Percentiles rank a stretch among this genome's conserved stretches.
phyloP scores from a whole-genome alignment of 495 filamentous ascomycete genomes.

The Trichoderma erinaceum region DNA sequence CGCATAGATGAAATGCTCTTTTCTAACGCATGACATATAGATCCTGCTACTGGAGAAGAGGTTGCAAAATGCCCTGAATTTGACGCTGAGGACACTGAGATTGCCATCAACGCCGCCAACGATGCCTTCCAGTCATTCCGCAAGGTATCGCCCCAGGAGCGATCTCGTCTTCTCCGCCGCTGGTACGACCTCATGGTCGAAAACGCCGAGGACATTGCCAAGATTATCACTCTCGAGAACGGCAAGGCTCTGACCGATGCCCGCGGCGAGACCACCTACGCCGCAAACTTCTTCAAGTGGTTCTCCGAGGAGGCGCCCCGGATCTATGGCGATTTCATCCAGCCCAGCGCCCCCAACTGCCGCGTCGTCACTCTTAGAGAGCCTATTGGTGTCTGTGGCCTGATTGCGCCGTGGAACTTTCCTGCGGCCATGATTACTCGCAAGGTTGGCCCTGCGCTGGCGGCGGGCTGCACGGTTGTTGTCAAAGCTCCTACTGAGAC shows the following conservation, averaged over 20 bases:
- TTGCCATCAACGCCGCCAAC: background rate
- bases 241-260: constrained; percentile 38
- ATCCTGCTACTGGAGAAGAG: background rate
- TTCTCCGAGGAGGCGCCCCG: constrained; percentile 54
- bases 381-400: constrained; percentile 32
- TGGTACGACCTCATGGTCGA: background rate
- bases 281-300: constrained; percentile 55
- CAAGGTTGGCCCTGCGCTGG: constrained; percentile 34
- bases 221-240: background rate
- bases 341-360: constrained; percentile 17
- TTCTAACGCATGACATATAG: background rate
- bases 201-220: background rate
- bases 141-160: background rate
- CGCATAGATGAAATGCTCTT: background rate
- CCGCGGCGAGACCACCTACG: constrained; percentile 49
- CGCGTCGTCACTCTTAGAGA: constrained; percentile 26
- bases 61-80: background rate
- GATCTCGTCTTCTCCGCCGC: too few species aligned
- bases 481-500: constrained; percentile 63
- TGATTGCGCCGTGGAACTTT: constrained; percentile 40
- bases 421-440: constrained; percentile 38
- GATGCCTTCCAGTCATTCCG: background rate
- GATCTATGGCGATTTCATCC: constrained; percentile 52
- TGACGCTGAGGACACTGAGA: background rate
- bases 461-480: constrained; percentile 41